A percentile compares a stretch with the other conserved stretches of the same genome.
Conservation (phyloP, 352 stramenopile genomes). For the Nothophytophthora sp. region DNA sequence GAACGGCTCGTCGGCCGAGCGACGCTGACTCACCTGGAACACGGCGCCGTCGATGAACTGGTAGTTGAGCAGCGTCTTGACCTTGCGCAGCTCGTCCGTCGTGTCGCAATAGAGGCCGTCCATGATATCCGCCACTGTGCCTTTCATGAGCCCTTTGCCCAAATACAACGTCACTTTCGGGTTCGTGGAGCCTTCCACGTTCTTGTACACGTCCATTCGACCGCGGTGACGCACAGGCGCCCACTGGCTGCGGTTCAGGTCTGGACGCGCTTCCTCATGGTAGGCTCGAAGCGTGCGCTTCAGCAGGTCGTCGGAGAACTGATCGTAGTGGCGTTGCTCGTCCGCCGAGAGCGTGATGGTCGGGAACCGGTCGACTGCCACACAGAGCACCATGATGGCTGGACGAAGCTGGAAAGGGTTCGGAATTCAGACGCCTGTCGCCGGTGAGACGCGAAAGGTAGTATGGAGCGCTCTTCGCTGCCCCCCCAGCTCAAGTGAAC, state of each 20-base stretch:
- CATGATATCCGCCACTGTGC: constrained; percentile 42
- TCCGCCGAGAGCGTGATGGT: constrained; percentile 25
- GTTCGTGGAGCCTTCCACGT: constrained; percentile 27
- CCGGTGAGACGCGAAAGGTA: no score
- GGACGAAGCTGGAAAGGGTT: no score
- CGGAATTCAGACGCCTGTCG: no score
- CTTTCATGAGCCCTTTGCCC: constrained; percentile 29
- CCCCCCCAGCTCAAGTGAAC: no score
- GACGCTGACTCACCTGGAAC: constrained; percentile 30
- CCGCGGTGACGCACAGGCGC: constrained; percentile 20
- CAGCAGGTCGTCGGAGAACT: constrained; percentile 20
- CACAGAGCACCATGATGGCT: constrained; percentile 11
- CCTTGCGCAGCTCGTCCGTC: constrained; percentile 29
- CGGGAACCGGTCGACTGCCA: constrained; percentile 23
- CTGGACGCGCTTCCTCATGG: constrained; percentile 12
- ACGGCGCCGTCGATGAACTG: constrained; percentile 35
- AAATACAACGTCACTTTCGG: constrained; percentile 29
- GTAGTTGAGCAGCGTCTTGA: constrained; percentile 35
- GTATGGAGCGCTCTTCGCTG: no score
- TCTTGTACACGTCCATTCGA: constrained; percentile 38
- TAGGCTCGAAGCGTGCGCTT: constrained; percentile 32
- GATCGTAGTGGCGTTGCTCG: constrained; percentile 34
- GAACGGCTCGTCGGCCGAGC: constrained; percentile 24
- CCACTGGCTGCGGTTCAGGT: constrained; percentile 23
- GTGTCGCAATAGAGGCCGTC: constrained; percentile 42